These are phyloP conservation scores for Aspergillus sp. DNA, from an alignment of 2,329 filamentous ascomycete species.

Conservation along the genomic window DNA sequence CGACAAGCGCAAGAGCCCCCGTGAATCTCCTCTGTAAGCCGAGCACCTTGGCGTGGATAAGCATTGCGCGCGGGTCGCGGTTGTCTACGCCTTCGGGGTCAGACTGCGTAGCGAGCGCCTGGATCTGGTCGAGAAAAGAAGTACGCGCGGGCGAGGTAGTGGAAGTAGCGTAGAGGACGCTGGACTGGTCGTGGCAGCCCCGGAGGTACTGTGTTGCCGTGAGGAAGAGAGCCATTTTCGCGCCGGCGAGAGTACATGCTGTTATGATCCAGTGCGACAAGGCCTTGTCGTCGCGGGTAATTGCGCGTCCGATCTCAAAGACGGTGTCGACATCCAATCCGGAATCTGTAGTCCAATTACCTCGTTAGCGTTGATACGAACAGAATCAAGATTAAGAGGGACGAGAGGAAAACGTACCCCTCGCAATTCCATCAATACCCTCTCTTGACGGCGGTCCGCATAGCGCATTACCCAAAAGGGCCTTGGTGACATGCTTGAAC, in stretches of 20 bases:
- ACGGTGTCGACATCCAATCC: constrained; percentile 30
- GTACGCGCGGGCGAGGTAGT: constrained; percentile 8
- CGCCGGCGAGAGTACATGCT: constrained; percentile 29
- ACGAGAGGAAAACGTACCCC: constrained; percentile 11
- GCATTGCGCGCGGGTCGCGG: constrained; percentile 35
- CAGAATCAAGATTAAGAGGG: background rate
- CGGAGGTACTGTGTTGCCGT: constrained; percentile 18
- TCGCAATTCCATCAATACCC: constrained; percentile 13
- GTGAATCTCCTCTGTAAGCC: constrained; percentile 25
- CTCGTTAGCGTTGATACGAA: background rate
- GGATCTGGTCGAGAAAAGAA: constrained; percentile 24
- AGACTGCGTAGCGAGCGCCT: constrained; percentile 27
- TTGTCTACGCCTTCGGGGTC: constrained; percentile 1
- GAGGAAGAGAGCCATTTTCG: constrained; percentile 25
- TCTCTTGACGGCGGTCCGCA: constrained; percentile 14
- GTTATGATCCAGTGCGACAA: constrained; percentile 29
- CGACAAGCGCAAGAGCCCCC: constrained; percentile 29
- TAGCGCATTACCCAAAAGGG: constrained; percentile 22
- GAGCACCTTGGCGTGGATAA: constrained; percentile 35
- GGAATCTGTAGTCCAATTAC: background rate
- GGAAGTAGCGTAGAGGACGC: background rate
- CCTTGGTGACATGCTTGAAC: constrained; percentile 23
- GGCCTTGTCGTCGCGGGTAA: background rate
- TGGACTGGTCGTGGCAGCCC: constrained; percentile 1
- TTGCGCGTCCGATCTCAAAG: constrained; percentile 28